Evolutionary conservation across 2,329 filamentous ascomycete genomes (phyloP), one percentile per base, ranked within the genome.

Genomic region (Fusarium incarnatum): DNA sequence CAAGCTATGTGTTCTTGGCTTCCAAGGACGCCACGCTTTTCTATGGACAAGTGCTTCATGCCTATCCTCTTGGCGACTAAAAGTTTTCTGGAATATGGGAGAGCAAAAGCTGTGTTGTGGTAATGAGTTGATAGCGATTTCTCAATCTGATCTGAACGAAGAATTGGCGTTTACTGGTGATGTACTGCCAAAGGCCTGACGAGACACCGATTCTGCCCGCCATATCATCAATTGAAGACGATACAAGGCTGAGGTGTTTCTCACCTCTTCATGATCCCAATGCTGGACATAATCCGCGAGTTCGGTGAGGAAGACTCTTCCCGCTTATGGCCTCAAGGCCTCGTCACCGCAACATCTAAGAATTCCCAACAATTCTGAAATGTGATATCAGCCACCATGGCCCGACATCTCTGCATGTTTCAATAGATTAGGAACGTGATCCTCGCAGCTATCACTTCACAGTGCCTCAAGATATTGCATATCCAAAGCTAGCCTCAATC

Each of bases 61-160:
- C 81, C 1, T 83, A 82, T 49, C 81, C 80, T 0, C 59, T 82
- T 13, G 81, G 81, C 0, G 81, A 82, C 40, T 83, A 70, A 16
- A 5, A 8, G 8, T 7, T 22, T 25, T 13, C 5, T 8, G 18
- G 4, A 15, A 32, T 44, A 8, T 13, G 22, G 8, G 9, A 15
- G 23, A 1, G 4, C 2, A 25, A 12, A 15, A 27, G 10, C 1
- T 8, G 16, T 12, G 16, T 8, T 34, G 47, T 23, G 48, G 23
- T 22, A 52, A 42, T 52, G 23, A 27, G 23, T 13, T 18, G 8
- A 47, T 15, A 37, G 30, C 30, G 30, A 11, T 32, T 44, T n/a
- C 10, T 16, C 3, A 44, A 44, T 44, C 20, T 23, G 25, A 18
- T 44, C 4, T 25, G 22, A 18, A 23, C 15, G 15, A 25, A 16